A percentile compares a stretch with the other conserved stretches of the same genome.
These are phyloP conservation scores for Mycocentrospora acerina DNA, from an alignment of 2,329 filamentous ascomycete genomes.

Conservation along the genomic window DNA sequence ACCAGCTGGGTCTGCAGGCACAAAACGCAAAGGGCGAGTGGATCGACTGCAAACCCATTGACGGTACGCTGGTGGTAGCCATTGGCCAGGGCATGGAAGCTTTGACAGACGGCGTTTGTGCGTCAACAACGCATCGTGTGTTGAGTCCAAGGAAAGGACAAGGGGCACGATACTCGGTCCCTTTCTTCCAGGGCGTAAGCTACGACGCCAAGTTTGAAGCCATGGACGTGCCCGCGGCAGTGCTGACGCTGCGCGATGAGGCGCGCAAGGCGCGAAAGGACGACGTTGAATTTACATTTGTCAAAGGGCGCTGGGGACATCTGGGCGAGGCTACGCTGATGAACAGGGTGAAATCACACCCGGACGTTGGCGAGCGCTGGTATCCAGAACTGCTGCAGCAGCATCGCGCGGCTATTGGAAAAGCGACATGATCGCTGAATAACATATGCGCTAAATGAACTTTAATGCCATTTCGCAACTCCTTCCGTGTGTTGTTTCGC, in stretches of 20 bases:
- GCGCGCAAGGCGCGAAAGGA: constrained; percentile 61
- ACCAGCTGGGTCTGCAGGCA: constrained; percentile 77
- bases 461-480: neutral
- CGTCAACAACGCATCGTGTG: constrained; percentile 79
- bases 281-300: constrained; percentile 86
- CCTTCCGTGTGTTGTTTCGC: neutral
- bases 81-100: constrained; percentile 88
- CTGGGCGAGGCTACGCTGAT: constrained; percentile 81
- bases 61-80: constrained; percentile 79
- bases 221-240: constrained; percentile 66
- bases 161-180: constrained; percentile 75
- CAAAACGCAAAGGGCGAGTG: constrained; percentile 77
- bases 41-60: constrained; percentile 78
- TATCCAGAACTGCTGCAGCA: constrained; percentile 49
- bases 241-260: constrained; percentile 62
- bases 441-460: neutral
- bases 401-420: constrained; percentile 36
- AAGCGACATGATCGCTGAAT: constrained; percentile 1
- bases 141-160: constrained; percentile 69
- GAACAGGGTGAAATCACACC: constrained; percentile 84
- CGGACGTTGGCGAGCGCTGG: constrained; percentile 80
- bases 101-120: constrained; percentile 78
- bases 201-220: constrained; percentile 79
- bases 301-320: constrained; percentile 64
- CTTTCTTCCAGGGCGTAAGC: constrained; percentile 85